Base-by-base conservation (phyloP, 768 basidiomycete genomes). In the Boletus vinaceobasis region DNA sequence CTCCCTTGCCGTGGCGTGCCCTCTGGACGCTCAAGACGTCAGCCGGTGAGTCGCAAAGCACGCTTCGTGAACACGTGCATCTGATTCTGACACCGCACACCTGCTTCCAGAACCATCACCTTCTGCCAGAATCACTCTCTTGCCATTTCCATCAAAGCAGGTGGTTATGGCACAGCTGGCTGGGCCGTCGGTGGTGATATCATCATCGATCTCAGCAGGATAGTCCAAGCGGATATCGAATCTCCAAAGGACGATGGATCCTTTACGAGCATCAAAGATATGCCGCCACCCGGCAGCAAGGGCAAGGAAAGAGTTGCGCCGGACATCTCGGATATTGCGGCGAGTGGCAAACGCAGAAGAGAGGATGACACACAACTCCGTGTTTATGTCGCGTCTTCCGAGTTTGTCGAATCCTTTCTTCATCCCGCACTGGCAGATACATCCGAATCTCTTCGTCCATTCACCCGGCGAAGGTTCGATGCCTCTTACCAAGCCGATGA, bases 151-250 rank as follows among this genome's bases (percentile, higher is more conserved):
- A 80, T 93, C 62, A 93, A 92, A 67, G 88, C 90, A 1, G 94
- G 94, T 26, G 94, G 94, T 0, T 94, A 89, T 65, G 94, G 93
- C 7, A 94, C 90, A 1, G 90, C 87, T 10, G 93, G 92, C 1
- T 93, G 92, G 88, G 83, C 90, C 44, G 82, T 95, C 50, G 85
- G 84, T 15, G 94, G 94, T 36, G 87, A 95, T 63, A 76, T 96
- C 53, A 85, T 96, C 64, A 71, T 95, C 60, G 94, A 96, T 72
- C 72, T 96, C 45, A 81, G 78, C 63, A 81, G 78, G 61, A 73
- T 97, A 47, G 75, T 76, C 49, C 85, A 86, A 36, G 75, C 89
- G 37, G 80, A 84, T 32, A 84, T 93, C 50, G 88, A 89, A 64
- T 62, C 76, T 7, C 87, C 88, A 17, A 71, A 67, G 13, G 63